Evolutionary conservation across 2,329 filamentous ascomycete genomes (phyloP).

Genomic region (Fusarium foetens): DNA sequence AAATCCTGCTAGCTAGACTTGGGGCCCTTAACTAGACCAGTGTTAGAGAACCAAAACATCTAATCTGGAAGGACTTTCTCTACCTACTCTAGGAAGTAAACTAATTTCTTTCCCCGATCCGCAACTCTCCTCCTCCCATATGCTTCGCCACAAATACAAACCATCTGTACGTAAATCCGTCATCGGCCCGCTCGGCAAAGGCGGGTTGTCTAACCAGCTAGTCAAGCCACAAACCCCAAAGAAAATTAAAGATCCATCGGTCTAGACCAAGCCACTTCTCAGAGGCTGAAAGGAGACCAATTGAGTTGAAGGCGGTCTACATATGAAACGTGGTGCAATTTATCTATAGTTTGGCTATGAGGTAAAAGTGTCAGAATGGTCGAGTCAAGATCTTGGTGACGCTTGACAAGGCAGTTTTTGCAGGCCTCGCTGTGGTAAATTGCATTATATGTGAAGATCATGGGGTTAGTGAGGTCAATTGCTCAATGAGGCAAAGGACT

Average conservation of each 20-base stretch:
- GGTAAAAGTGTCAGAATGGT: fast-evolving
- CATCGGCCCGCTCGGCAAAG: neutral
- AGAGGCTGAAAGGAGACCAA: neutral
- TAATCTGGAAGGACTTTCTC: too few relatives aligned
- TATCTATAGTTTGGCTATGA: neutral
- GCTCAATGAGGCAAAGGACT: fast-evolving
- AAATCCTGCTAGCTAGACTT: too few relatives aligned
- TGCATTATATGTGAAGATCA: fast-evolving
- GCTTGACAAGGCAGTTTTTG: fast-evolving
- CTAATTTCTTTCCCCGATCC: neutral
- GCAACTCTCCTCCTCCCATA: fast-evolving
- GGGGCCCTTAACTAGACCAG: too few relatives aligned
- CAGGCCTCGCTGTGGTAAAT: fast-evolving
- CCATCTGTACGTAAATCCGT: fast-evolving
- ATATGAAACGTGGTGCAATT: neutral
- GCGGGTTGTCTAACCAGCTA: fast-evolving
- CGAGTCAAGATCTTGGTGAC: neutral
- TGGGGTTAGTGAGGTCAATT: neutral
- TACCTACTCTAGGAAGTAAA: too few relatives aligned
- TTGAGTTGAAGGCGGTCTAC: neutral
- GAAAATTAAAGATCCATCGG: too few relatives aligned
- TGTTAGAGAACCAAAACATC: too few relatives aligned
- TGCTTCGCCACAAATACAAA: neutral
- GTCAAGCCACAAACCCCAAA: neutral
- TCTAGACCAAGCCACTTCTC: neutral